Evolutionary conservation across 2,329 filamentous ascomycete species (phyloP), one percentile per base, ranked within the genome.

Genomic region (Aspergillus uvarum): DNA sequence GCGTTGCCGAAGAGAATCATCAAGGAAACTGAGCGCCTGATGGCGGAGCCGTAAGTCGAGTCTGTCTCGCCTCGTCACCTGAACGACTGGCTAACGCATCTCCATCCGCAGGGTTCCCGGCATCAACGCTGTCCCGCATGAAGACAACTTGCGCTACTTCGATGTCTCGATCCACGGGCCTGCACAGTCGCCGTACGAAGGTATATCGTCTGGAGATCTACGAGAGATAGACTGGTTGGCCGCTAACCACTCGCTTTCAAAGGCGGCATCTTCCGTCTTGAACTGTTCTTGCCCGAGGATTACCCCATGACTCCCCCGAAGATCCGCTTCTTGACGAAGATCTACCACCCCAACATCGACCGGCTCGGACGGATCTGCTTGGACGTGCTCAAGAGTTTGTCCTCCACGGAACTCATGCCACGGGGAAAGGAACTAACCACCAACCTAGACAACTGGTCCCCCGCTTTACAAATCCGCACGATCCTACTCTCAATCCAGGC

Each of bases 261-360:
- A 87, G 87, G 85, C 63, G 95, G 96, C 52, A 85, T 96, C 65
- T 99, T 99, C 83, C 94, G 96, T 79, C 89, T 98, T 63, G 95
- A 99, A 78, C 87, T 99, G 21, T 99, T 99, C 77, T 85, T 99
- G 24, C 96, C 96, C 49, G 95, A 99, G 73, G 95, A 99, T 81
- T 99, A 99, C 76, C 95, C 95, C 47, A 99, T 99, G 95, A 96
- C 92, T 35, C 94, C 95, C 56, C 95, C 95, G 50, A 97, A 97
- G 83, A 97, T 99, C 73, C 91, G 95, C 58, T 99, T 99, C 79
- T 83, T 99, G 54, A 99, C 96, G 70, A 97, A 96, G 81, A 98
- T 99, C 77, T 99, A 98, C 79, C 96, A 99, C 77, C 95, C 95
- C 55, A 99, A 99, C 76, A 97, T 99, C 69, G 95, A 99, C 77